These are phyloP conservation scores for Abrus pulchellus DNA, from an alignment of 306 rosid species.

Conservation along the genomic window DNA sequence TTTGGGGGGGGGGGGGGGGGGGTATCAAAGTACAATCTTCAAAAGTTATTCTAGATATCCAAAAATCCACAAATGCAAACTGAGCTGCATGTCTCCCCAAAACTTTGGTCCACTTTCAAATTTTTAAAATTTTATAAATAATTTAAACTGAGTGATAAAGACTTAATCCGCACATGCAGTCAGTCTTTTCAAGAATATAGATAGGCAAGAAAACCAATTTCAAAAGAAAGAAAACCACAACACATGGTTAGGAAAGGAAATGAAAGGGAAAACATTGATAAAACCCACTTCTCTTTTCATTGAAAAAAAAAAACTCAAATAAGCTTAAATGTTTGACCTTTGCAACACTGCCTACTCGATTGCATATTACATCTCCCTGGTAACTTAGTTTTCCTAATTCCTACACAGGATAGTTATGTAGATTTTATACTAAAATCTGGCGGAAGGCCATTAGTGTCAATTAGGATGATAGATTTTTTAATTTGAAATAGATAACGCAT, in stretches of 20 bases:
- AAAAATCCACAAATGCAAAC: not conserved
- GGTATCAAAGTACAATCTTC: slow-evolving; percentile 7
- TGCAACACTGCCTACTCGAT: not conserved
- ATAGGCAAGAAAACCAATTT: slow-evolving; percentile 1
- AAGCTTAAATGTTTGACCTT: slow-evolving; percentile 5
- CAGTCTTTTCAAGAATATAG: not conserved
- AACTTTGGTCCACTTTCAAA: slow-evolving; percentile 31
- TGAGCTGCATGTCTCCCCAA: not conserved
- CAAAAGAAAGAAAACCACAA: slow-evolving; percentile 16
- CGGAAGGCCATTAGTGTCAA: not conserved
- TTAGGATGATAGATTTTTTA: not conserved
- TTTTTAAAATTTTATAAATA: not conserved
- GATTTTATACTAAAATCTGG: slow-evolving; percentile 7
- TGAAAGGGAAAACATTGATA: not conserved
- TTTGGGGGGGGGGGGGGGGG: not conserved
- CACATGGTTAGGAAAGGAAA: not conserved
- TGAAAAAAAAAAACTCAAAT: not conserved
- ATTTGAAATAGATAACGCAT: slow-evolving; percentile 4
- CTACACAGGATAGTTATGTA: slow-evolving; percentile 1
- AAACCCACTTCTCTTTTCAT: not conserved
- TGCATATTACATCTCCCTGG: slow-evolving; percentile 1
- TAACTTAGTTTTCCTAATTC: slow-evolving; percentile 3
- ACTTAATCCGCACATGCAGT: not conserved
- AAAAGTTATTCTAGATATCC: slow-evolving; percentile 5
- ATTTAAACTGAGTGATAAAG: slow-evolving; percentile 14